phyloP scores from a whole-genome alignment of 495 filamentous ascomycete genomes.

The Chaetomidium leptoderma region DNA sequence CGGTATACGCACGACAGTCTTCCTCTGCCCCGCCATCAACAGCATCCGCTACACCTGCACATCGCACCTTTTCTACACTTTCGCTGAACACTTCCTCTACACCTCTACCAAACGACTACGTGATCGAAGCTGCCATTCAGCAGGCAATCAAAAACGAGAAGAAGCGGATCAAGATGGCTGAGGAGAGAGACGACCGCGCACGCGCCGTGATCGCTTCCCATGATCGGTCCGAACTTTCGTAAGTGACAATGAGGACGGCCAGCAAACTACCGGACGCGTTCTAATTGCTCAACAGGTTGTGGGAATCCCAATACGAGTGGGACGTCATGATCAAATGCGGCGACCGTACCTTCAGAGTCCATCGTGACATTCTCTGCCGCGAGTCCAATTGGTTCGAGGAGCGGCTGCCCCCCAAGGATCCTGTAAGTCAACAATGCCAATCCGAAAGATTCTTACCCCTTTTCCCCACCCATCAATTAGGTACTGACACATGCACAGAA shows the following conservation, averaged over 20 bases:
- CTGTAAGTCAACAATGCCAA: slow-evolving; percentile 12
- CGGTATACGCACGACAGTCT: too few relatives aligned
- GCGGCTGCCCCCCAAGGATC: slow-evolving; percentile 14
- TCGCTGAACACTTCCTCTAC: neutral
- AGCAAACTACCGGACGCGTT: neutral
- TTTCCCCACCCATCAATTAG: neutral
- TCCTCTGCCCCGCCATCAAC: too few relatives aligned
- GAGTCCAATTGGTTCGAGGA: slow-evolving; percentile 21
- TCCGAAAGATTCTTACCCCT: neutral
- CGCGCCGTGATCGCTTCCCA: slow-evolving; percentile 5
- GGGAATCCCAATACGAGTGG: slow-evolving; percentile 17
- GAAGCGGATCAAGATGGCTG: neutral
- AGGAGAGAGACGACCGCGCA: neutral
- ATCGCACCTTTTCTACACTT: neutral
- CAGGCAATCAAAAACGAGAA: neutral
- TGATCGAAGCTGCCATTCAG: neutral
- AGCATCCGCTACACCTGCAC: neutral
- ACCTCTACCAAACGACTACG: neutral
- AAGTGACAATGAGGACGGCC: neutral
- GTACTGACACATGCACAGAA: neutral
- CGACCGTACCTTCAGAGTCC: slow-evolving; percentile 8
- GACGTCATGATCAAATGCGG: slow-evolving; percentile 21
- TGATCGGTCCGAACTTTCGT: slow-evolving; percentile 11
- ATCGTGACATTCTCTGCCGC: slow-evolving; percentile 23
- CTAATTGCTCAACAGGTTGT: slow-evolving; percentile 15